phyloP scores from a whole-genome alignment of 2,329 filamentous ascomycete species.

The Endoconidiophora laricicola region DNA sequence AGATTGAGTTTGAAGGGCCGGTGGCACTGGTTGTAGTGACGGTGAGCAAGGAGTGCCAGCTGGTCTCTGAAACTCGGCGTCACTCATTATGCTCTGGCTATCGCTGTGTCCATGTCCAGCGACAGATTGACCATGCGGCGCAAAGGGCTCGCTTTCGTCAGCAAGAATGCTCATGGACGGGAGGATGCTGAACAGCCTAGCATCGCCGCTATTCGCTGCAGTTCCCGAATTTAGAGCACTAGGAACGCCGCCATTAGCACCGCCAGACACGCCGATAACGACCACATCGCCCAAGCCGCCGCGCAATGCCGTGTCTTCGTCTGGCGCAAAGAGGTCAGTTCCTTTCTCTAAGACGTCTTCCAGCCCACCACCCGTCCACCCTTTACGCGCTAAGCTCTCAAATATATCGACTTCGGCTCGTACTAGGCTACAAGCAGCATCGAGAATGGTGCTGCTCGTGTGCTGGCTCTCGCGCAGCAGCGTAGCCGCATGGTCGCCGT shows the following conservation, averaged over 20 bases:
- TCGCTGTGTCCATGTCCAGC: background rate
- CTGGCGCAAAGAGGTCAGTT: constrained; percentile 39
- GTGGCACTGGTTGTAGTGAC: background rate
- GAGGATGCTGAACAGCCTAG: constrained; percentile 46
- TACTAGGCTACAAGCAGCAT: constrained; percentile 48
- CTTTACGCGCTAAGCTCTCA: constrained; percentile 48
- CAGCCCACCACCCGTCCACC: constrained; percentile 49
- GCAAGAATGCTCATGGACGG: constrained; percentile 47
- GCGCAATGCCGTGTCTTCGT: constrained; percentile 18
- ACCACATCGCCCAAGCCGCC: constrained; percentile 11
- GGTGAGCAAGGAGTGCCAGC: background rate
- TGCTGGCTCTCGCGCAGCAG: constrained; percentile 48
- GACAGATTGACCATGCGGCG: too few relatives aligned
- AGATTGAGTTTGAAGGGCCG: too few relatives aligned
- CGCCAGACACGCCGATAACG: constrained; percentile 12
- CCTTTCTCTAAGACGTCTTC: constrained; percentile 50
- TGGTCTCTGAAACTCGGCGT: background rate
- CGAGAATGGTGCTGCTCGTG: constrained; percentile 43
- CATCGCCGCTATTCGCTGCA: constrained; percentile 20
- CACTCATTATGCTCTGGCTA: background rate
- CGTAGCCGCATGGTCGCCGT: constrained; percentile 42
- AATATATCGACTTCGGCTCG: constrained; percentile 55
- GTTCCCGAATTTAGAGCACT: constrained; percentile 17
- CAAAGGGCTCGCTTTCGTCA: constrained; percentile 19
- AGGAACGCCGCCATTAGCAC: constrained; percentile 10